phyloP scores from a whole-genome alignment of 129 eudicot species.

The Escallonia herrerae region DNA sequence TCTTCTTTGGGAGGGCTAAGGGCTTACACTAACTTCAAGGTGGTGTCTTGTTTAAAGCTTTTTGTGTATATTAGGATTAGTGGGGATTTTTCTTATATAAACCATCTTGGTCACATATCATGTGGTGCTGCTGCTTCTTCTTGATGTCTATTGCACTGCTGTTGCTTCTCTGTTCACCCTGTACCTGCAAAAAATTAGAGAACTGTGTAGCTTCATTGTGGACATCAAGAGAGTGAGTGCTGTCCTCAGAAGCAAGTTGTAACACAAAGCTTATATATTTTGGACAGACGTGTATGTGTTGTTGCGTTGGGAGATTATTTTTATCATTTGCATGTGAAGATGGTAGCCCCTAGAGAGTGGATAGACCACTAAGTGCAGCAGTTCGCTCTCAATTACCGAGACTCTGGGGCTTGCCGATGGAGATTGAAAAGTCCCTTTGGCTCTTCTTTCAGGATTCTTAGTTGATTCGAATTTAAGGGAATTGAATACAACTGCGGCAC shows the following conservation, averaged over 20 bases:
- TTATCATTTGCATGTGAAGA: too few species aligned
- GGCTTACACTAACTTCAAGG: conserved; percentile 20
- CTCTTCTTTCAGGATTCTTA: neutral
- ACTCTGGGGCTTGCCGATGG: neutral
- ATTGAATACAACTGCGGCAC: neutral
- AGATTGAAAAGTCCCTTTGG: neutral
- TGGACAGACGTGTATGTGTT: too few species aligned
- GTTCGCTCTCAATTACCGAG: conserved; percentile 17
- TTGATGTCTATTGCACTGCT: neutral
- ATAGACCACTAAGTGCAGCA: neutral
- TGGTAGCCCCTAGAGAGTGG: neutral
- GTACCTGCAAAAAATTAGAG: too few species aligned
- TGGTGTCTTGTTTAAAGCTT: conserved; percentile 15
- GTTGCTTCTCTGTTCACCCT: neutral
- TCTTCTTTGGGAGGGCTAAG: conserved; percentile 1
- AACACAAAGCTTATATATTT: too few species aligned
- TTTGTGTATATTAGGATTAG: conserved; percentile 39
- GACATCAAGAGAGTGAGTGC: conserved; percentile 1
- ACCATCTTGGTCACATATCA: neutral
- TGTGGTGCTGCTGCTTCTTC: conserved; percentile 1
- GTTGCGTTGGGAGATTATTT: too few species aligned
- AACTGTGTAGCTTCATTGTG: neutral
- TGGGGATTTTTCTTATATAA: neutral
- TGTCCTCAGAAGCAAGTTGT: neutral
- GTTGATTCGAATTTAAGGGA: too few species aligned